A percentile compares a stretch with the other conserved stretches of the same genome.
Evolutionary conservation across 345 rosid genomes (phyloP).

Genomic region (Viola odorata): DNA sequence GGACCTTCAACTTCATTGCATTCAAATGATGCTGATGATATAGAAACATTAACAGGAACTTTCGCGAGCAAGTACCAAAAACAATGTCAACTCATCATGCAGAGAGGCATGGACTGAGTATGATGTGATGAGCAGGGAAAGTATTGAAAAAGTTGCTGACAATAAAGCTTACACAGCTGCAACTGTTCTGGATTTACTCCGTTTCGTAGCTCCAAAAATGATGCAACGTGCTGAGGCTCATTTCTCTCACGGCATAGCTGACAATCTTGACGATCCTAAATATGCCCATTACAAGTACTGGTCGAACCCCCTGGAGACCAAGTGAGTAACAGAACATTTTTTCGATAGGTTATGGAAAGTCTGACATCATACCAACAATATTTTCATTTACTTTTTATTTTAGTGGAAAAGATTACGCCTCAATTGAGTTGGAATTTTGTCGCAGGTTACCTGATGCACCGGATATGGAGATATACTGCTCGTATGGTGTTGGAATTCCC

Average conservation of each 20-base stretch:
- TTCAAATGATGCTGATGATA: background rate
- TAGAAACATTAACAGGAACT: conserved; percentile 25
- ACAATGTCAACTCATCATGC: conserved; percentile 29
- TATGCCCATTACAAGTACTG: conserved; percentile 57
- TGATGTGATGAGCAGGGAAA: conserved; percentile 48
- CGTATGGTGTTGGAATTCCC: conserved; percentile 67
- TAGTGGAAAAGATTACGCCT: too few species aligned
- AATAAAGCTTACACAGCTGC: conserved; percentile 51
- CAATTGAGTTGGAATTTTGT: background rate
- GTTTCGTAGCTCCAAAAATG: conserved; percentile 59
- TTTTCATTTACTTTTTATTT: too few species aligned
- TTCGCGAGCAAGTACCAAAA: conserved; percentile 1
- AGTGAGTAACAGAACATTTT: conserved; percentile 28
- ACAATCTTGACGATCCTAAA: conserved; percentile 57
- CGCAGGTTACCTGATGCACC: conserved; percentile 67
- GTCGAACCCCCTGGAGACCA: conserved; percentile 76
- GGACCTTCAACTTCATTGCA: background rate
- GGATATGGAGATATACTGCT: conserved; percentile 60
- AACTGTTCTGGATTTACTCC: conserved; percentile 44
- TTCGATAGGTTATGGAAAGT: too few species aligned
- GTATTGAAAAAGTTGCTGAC: conserved; percentile 36
- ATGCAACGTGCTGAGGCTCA: conserved; percentile 61
- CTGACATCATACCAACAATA: too few species aligned
- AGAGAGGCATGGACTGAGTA: conserved; percentile 56
- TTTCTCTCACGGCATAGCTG: conserved; percentile 73